A percentile compares a stretch with the other conserved stretches of the same genome.
Conservation (phyloP, 2,329 filamentous ascomycete species). For the Bimuria novae-zelandiae region DNA sequence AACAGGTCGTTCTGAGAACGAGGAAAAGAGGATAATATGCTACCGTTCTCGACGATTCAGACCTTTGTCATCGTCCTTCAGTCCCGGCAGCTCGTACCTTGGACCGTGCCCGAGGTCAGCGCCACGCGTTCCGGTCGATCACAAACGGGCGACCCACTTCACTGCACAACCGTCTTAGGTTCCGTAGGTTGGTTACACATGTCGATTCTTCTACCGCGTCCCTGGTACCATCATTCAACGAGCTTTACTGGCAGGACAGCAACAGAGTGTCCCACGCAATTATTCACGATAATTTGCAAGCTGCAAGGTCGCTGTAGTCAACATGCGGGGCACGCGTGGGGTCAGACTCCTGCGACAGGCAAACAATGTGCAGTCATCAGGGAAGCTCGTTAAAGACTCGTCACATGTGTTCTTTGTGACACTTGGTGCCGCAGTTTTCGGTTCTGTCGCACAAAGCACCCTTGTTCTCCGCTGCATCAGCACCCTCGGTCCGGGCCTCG, state of each 20-base stretch:
- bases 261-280: background rate
- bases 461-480: background rate
- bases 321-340: background rate
- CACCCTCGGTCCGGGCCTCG: background rate
- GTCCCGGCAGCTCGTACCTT: background rate
- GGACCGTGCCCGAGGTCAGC: slow-evolving; percentile 4
- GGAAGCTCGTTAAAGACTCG: background rate
- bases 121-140: background rate
- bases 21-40: no score
- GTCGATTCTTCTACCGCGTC: background rate
- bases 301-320: background rate
- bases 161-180: slow-evolving; percentile 1
- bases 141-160: background rate
- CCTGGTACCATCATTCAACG: background rate
- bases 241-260: background rate
- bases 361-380: background rate
- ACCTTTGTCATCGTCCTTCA: no score
- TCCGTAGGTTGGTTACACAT: background rate
- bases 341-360: background rate
- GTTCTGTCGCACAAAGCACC: background rate
- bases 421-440: background rate
- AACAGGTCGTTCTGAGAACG: no score
- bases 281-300: background rate
- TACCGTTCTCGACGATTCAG: no score
- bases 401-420: background rate